Evolutionary conservation across 768 basidiomycete species (phyloP).

Genomic region (Daedaleopsis nitida): DNA sequence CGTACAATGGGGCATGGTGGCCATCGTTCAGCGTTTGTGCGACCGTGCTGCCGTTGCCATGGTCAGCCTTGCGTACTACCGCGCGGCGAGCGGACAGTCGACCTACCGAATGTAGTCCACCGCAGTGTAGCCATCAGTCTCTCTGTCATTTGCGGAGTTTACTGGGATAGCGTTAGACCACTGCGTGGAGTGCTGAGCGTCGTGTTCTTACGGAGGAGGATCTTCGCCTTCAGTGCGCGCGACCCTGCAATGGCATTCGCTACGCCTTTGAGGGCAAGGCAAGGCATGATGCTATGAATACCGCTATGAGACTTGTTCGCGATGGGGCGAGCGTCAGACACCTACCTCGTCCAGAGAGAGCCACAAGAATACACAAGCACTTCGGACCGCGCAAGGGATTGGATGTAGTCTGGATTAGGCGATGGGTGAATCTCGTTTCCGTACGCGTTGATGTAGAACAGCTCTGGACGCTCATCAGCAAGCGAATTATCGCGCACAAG

Average conservation of each 20-base stretch:
- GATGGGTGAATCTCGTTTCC: slow-evolving; percentile 90
- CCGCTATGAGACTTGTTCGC: not conserved
- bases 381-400: slow-evolving; percentile 58
- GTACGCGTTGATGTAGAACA: slow-evolving; percentile 90
- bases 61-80: not conserved
- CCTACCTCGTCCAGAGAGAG: slow-evolving; percentile 90
- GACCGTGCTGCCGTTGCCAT: slow-evolving; percentile 53
- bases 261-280: slow-evolving; percentile 82
- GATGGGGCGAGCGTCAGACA: not conserved
- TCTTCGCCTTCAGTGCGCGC: slow-evolving; percentile 69
- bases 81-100: not conserved
- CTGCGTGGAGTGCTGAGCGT: slow-evolving; percentile 10
- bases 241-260: slow-evolving; percentile 78
- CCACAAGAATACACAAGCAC: slow-evolving; percentile 91
- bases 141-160: slow-evolving; percentile 86
- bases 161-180: slow-evolving; percentile 47
- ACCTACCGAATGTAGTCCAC: slow-evolving; percentile 78
- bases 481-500: too few species aligned
- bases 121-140: slow-evolving; percentile 85
- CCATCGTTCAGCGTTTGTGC: slow-evolving; percentile 65
- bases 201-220: slow-evolving; percentile 73
- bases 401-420: slow-evolving; percentile 81
- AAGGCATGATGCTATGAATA: slow-evolving; percentile 79
- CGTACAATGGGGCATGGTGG: slow-evolving; percentile 47
- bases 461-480: slow-evolving; percentile 42